Evolutionary conservation across 257 asterid genomes (phyloP), one percentile per base, ranked within the genome.

Genomic region (Plantago elongata): DNA sequence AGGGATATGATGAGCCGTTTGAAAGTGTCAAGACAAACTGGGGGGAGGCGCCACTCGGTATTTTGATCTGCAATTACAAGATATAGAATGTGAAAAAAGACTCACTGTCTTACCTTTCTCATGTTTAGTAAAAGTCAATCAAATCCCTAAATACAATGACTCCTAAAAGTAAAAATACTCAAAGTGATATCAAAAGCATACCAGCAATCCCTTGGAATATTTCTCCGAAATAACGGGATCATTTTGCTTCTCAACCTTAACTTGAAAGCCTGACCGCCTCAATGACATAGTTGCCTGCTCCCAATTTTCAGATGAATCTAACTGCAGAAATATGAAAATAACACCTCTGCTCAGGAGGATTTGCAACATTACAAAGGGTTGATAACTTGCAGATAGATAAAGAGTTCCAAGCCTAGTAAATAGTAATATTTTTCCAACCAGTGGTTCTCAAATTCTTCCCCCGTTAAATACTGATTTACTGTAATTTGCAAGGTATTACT

Each of bases 11-110:
- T 14, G 93, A 79, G 62, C 97, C 97, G 71, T 81, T 67, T 37
- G 97, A 72, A 66, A 91, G 75, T 55, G 81, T 82, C 74, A 93
- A 73, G 72, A 93, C 96, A 72, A 93, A 89, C 69, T 93, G 96
- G 11, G 90, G 14, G 4, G 97, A 87, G 61, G 81, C 78, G 29
- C 97, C 97, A 69, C 81, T 79, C 27, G 97, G 97, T 69, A 89
- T 87, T 84, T 85, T 87, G 74, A 93, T 84, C 99, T 93, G 90
- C 64, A 75, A 51, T 62, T 30, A 57, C 9, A 51, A 65, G 59
- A 71, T 42, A 46, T 27, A 55, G 45, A 68, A 12, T 37, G 61
- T 44, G 34, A 70, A 57, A 51, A 12, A 59, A 54, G 55, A 22
- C 27, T 49, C 29, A 12, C 37, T 60, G 22, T 40, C 5, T 51